Evolutionary conservation across 2,329 filamentous ascomycete genomes (phyloP), one percentile per base, ranked within the genome.

Genomic region (Botrytis byssoidea): DNA sequence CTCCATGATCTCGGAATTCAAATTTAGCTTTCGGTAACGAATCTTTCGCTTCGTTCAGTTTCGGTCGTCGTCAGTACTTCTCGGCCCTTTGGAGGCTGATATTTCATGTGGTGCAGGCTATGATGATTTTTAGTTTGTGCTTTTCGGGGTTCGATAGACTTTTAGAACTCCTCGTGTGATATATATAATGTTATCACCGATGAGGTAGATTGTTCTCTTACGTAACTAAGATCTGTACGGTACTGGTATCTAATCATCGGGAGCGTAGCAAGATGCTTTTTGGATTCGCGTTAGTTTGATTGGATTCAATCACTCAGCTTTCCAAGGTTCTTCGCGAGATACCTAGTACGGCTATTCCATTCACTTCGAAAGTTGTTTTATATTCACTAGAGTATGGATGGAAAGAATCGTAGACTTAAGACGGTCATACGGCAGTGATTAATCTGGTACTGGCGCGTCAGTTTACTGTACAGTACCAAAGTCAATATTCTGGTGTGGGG

Each of bases 401-500:
- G 9, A 12, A 64, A 44, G 2, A 18, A 44, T 32, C 2, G 1
- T n/a, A 29, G 0, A 42, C 3, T 4, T 14, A n/a, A 25, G 0
- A 4, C n/a, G 40, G 14, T 3, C 16, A 25, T 51, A 51, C 46
- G 5, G 20, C 22, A 51, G 8, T 2, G 8, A 12, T 25, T n/a
- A n/a, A 8, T 4, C 29, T 25, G 9, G 1, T 4, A 32, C 18
- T 65, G 44, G 16, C 1, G 3, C 22, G 1, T 16, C n/a, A 14
- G 10, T 12, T 61, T 25, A 4, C 3, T 5, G 14, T 4, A 40
- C 8, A 12, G 14, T 5, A 9, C 14, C 3, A 9, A 16, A 40
- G 10, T 2, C 14, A 6, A 8, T 14, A 0, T 9, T 20, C 7
- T 4, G 18, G 14, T 25, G 6, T 9, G 4, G 18, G 7, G 32